phyloP scores from a whole-genome alignment of 2,329 filamentous ascomycete species.

The Fusarium multiceps region DNA sequence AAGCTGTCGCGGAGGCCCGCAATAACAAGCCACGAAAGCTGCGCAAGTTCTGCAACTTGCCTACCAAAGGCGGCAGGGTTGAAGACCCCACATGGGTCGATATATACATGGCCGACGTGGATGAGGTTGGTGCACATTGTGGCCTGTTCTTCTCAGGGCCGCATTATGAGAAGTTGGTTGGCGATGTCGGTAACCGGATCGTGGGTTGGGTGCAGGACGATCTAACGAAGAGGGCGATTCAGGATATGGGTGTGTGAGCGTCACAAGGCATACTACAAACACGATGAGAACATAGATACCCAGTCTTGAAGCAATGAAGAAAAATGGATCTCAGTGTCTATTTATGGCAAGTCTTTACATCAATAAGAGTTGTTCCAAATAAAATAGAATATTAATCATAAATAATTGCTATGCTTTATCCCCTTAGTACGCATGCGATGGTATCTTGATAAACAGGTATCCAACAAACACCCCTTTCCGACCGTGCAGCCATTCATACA shows the following conservation, averaged over 20 bases:
- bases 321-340: neutral
- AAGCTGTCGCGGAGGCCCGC: constrained; percentile 19
- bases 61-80: constrained; percentile 63
- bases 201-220: constrained; percentile 77
- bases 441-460: constrained; percentile 42
- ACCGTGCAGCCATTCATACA: constrained; percentile 22
- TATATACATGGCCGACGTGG: constrained; percentile 83
- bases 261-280: neutral
- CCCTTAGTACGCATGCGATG: constrained; percentile 36
- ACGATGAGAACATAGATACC: constrained; percentile 6
- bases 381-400: constrained; percentile 19
- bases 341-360: neutral
- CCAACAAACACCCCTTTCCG: constrained; percentile 33
- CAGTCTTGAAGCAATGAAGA: neutral
- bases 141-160: constrained; percentile 80
- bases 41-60: constrained; percentile 83
- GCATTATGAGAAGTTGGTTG: constrained; percentile 81
- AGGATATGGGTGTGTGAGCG: constrained; percentile 40
- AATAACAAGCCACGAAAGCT: constrained; percentile 61
- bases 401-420: constrained; percentile 34
- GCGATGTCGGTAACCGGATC: constrained; percentile 75
- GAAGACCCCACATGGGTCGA: constrained; percentile 80
- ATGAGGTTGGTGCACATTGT: constrained; percentile 88
- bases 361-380: neutral
- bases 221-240: constrained; percentile 56